Percentiles rank a stretch among this genome's conserved stretches.
phyloP scores from a whole-genome alignment of 306 rosid genomes.

The Argentina anserina region DNA sequence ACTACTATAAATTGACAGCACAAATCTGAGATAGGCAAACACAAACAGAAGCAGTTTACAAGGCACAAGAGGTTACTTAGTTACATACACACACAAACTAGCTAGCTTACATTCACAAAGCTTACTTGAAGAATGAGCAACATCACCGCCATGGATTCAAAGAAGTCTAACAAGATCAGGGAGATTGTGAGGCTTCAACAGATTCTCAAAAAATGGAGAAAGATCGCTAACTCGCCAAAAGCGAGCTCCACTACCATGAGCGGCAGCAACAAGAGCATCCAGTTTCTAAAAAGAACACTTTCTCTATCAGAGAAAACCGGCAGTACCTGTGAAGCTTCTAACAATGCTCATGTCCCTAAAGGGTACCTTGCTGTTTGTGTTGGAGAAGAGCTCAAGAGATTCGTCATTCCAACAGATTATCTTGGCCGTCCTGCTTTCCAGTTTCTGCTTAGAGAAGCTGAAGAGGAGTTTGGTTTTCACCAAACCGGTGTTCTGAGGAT shows the following conservation, averaged over 20 bases:
- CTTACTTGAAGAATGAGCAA: neutral
- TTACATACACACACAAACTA: neutral
- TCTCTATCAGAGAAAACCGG: constrained; percentile 40
- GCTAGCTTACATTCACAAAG: neutral
- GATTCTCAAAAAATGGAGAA: constrained; percentile 94
- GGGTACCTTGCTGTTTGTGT: constrained; percentile 85
- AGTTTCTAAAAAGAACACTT: constrained; percentile 68
- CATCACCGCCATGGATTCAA: constrained; percentile 48
- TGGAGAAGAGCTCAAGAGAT: constrained; percentile 66
- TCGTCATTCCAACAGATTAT: constrained; percentile 71
- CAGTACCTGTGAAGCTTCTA: constrained; percentile 25
- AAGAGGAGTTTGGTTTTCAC: constrained; percentile 89
- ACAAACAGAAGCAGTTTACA: constrained; percentile 6
- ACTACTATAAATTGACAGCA: constrained; percentile 49
- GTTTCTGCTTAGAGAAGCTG: constrained; percentile 72
- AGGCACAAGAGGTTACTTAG: neutral
- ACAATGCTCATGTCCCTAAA: constrained; percentile 56
- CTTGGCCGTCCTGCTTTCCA: constrained; percentile 66
- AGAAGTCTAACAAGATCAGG: constrained; percentile 83
- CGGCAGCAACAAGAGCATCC: constrained; percentile 43
- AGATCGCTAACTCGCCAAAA: constrained; percentile 59
- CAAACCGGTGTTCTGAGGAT: constrained; percentile 80
- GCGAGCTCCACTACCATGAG: constrained; percentile 6
- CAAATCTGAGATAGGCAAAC: constrained; percentile 19
- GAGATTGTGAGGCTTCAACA: constrained; percentile 92